phyloP scores from a whole-genome alignment of 805 yeast genomes.

The Sungouiozyma intestinalis region DNA sequence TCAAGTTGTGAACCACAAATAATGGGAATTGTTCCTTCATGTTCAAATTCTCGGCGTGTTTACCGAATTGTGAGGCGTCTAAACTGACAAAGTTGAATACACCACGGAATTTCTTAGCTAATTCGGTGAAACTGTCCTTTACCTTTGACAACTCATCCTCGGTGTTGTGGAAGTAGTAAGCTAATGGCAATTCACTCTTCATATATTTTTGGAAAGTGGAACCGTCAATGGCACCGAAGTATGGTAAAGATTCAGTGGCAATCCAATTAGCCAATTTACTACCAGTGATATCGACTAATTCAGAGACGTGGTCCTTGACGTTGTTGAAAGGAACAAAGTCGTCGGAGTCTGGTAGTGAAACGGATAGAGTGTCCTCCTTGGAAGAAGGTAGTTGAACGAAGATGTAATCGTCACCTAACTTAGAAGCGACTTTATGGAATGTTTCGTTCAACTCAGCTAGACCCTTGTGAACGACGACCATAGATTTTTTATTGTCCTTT shows the following conservation, averaged over 20 bases:
- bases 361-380: slow-evolving; percentile 23
- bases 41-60: slow-evolving; percentile 82
- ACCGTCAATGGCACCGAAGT: slow-evolving; percentile 59
- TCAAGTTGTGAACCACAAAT: slow-evolving; percentile 72
- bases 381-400: slow-evolving; percentile 41
- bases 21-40: slow-evolving; percentile 84
- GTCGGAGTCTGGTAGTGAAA: slow-evolving; percentile 24
- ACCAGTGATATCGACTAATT: slow-evolving; percentile 29
- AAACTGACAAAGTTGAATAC: slow-evolving; percentile 78
- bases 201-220: slow-evolving; percentile 68
- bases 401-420: slow-evolving; percentile 49
- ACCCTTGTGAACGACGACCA: slow-evolving; percentile 49
- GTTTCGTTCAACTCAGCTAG: slow-evolving; percentile 39
- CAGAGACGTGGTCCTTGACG: slow-evolving; percentile 5
- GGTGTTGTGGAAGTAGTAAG: slow-evolving; percentile 74
- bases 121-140: slow-evolving; percentile 40
- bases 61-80: slow-evolving; percentile 72
- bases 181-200: slow-evolving; percentile 65
- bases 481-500: slow-evolving; percentile 30
- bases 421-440: slow-evolving; percentile 51
- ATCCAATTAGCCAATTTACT: slow-evolving; percentile 35
- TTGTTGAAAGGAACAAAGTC: slow-evolving; percentile 23
- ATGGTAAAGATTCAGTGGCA: slow-evolving; percentile 19
- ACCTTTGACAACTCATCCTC: slow-evolving; percentile 56
- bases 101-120: slow-evolving; percentile 73